A percentile compares a stretch with the other conserved stretches of the same genome.
phyloP scores from a whole-genome alignment of 352 stramenopile species.

The Blastocystis sp. region DNA sequence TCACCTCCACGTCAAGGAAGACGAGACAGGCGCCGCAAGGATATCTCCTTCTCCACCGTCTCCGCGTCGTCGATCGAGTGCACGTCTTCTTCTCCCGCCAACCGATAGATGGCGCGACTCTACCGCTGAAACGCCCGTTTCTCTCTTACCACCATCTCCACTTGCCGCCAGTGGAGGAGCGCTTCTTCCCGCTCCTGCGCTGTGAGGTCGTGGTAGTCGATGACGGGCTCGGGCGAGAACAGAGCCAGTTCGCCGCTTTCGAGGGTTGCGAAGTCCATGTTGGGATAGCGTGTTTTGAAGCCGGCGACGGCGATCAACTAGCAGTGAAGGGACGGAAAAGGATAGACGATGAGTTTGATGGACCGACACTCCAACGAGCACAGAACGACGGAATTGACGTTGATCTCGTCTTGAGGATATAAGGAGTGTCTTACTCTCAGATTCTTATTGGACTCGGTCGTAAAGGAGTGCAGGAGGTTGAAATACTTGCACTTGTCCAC shows the following conservation, averaged over 20 bases:
- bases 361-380: not conserved
- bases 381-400: not conserved
- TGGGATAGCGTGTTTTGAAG: not conserved
- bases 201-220: not conserved
- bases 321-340: not conserved
- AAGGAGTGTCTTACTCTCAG: not conserved
- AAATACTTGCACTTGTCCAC: constrained; percentile 32
- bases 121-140: not conserved
- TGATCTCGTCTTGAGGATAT: not conserved
- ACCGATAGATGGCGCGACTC: constrained; percentile 26
- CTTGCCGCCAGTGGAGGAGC: constrained; percentile 29
- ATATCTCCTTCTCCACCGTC: constrained; percentile 22
- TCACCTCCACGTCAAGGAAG: not conserved
- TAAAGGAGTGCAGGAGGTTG: constrained; percentile 1
- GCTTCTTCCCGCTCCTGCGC: constrained; percentile 19
- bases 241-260: not conserved
- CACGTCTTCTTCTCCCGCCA: constrained; percentile 61
- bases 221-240: not conserved
- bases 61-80: constrained; percentile 28
- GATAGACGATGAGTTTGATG: constrained; percentile 10
- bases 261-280: not conserved
- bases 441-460: not conserved
- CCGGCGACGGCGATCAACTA: not conserved
- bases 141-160: constrained; percentile 26
- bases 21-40: not conserved